Evolutionary conservation across 345 rosid genomes (phyloP).

Genomic region (Arabis alpina): DNA sequence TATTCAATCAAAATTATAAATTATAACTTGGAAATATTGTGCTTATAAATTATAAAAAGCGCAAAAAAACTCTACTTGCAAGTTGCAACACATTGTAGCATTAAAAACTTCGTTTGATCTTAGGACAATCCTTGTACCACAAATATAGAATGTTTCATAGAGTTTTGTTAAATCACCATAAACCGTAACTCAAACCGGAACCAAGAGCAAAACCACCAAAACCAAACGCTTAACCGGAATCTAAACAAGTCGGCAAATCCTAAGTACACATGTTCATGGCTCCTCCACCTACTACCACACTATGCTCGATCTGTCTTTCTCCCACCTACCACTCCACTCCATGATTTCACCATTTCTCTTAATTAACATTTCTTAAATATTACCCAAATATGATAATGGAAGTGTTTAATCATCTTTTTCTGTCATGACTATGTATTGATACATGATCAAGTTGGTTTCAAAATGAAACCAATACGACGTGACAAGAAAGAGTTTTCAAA

Average conservation of each 20-base stretch:
- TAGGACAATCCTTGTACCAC: conserved; percentile 21
- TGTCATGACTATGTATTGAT: neutral
- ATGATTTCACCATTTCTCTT: conserved; percentile 30
- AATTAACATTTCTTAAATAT: neutral
- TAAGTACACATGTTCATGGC: conserved; percentile 24
- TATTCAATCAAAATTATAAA: neutral
- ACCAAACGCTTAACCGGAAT: conserved; percentile 29
- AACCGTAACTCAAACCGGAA: conserved; percentile 26
- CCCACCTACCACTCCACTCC: conserved; percentile 43
- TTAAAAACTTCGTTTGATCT: conserved; percentile 1
- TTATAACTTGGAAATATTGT: neutral
- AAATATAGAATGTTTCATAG: neutral
- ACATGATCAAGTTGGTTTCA: conserved; percentile 12
- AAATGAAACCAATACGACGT: neutral
- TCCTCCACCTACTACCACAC: conserved; percentile 25
- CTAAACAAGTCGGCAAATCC: conserved; percentile 34
- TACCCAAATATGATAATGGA: neutral
- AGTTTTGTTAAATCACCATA: conserved; percentile 4
- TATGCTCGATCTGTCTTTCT: conserved; percentile 36
- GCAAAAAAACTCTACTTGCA: neutral
- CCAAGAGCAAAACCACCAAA: conserved; percentile 12
- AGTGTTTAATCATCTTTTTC: conserved; percentile 20
- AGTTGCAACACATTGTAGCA: conserved; percentile 14
- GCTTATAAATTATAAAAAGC: neutral
- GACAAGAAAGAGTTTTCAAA: too few species aligned